phyloP scores from a whole-genome alignment of 2,329 filamentous ascomycete species.

The Aspergillus intermedius region DNA sequence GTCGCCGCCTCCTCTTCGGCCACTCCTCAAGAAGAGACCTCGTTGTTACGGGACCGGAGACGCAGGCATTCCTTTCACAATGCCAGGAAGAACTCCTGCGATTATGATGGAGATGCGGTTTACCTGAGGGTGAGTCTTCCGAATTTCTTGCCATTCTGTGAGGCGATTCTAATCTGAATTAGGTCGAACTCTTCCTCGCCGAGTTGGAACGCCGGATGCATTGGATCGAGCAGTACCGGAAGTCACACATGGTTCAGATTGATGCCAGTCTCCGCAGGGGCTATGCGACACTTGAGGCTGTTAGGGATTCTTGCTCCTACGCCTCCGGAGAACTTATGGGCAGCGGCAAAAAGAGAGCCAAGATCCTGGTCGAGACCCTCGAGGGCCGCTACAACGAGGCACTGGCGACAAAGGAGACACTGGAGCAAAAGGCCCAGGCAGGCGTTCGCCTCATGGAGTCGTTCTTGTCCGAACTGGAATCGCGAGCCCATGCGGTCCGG shows the following conservation, averaged over 20 bases:
- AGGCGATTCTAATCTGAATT: constrained; percentile 3
- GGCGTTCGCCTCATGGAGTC: constrained; percentile 80
- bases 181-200: constrained; percentile 52
- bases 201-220: constrained; percentile 83
- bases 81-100: constrained; percentile 35
- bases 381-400: constrained; percentile 84
- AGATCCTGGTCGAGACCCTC: constrained; percentile 86
- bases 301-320: constrained; percentile 79
- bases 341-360: constrained; percentile 73
- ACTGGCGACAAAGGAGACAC: constrained; percentile 71
- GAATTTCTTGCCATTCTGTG: not conserved
- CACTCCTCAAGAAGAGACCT: constrained; percentile 26
- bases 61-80: constrained; percentile 42
- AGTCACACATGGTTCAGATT: constrained; percentile 70
- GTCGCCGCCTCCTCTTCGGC: constrained; percentile 18
- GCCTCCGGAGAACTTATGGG: constrained; percentile 87
- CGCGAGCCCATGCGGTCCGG: constrained; percentile 69
- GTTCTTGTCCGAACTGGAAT: constrained; percentile 80
- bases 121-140: constrained; percentile 33
- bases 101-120: constrained; percentile 41
- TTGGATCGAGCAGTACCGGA: constrained; percentile 80
- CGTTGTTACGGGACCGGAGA: constrained; percentile 33
- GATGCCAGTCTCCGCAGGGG: constrained; percentile 79
- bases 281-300: constrained; percentile 77
- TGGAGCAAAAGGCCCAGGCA: constrained; percentile 86